Evolutionary conservation across 176 grass and related monocot species (phyloP).

Genomic region (Lolium perenne): DNA sequence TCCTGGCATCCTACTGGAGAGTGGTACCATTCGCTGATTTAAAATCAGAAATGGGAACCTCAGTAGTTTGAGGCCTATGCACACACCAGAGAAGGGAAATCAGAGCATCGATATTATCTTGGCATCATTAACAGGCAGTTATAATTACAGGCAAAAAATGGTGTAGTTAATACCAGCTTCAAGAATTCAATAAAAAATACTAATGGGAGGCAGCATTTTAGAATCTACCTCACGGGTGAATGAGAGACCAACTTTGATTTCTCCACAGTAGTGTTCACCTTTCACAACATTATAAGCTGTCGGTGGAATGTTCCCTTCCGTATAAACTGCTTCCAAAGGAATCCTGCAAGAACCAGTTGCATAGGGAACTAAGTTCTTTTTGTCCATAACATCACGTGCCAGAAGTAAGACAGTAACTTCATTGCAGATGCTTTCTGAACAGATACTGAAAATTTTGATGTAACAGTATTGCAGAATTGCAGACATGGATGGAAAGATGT

Average conservation of each 20-base stretch:
- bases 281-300: conserved; percentile 81
- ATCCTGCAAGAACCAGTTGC: conserved; percentile 50
- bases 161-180: conserved; percentile 8
- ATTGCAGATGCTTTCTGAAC: conserved; percentile 13
- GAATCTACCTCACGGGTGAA: conserved; percentile 73
- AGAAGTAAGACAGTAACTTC: conserved; percentile 16
- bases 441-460: conserved; percentile 1
- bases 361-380: neutral
- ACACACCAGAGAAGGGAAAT: neutral
- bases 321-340: conserved; percentile 70
- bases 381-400: neutral
- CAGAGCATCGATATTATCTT: neutral
- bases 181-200: conserved; percentile 19
- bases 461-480: conserved; percentile 17
- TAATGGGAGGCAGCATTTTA: neutral
- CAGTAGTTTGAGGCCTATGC: conserved; percentile 31
- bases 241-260: conserved; percentile 82
- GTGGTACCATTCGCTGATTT: neutral
- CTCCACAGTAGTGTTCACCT: conserved; percentile 76
- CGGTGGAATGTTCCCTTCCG: conserved; percentile 67
- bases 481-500: conserved; percentile 22
- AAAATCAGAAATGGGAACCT: neutral
- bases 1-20: conserved; percentile 14
- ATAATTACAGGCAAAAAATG: neutral
- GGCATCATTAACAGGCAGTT: neutral